A percentile compares a stretch with the other conserved stretches of the same genome.
Conservation (phyloP, 75 land plant species). For the Pinus taeda region DNA sequence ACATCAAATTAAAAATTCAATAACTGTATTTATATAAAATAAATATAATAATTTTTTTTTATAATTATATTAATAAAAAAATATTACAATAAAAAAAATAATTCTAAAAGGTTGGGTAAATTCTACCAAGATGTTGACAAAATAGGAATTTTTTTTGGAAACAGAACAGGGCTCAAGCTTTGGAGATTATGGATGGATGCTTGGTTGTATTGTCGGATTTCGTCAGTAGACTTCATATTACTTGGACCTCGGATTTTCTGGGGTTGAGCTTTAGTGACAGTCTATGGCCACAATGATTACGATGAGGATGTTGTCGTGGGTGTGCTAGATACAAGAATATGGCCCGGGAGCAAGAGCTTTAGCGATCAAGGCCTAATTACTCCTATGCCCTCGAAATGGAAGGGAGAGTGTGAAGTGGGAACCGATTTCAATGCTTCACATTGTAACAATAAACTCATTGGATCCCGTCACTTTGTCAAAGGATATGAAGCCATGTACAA, state of each 20-base stretch:
- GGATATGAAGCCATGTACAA: constrained; percentile 1
- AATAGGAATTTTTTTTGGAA: too few relatives aligned
- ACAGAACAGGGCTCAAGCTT: constrained; percentile 27
- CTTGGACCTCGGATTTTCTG: constrained; percentile 49
- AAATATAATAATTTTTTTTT: too few relatives aligned
- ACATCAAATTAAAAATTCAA: too few relatives aligned
- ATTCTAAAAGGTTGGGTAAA: too few relatives aligned
- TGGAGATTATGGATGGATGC: too few relatives aligned
- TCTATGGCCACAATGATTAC: constrained; percentile 33
- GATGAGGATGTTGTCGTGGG: constrained; percentile 52
- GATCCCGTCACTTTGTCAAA: neutral
- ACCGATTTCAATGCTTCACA: constrained; percentile 30
- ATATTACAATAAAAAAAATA: too few relatives aligned
- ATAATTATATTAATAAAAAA: too few relatives aligned
- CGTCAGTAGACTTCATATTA: constrained; percentile 41
- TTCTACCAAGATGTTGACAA: too few relatives aligned
- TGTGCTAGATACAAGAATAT: constrained; percentile 29
- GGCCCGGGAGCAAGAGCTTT: constrained; percentile 58
- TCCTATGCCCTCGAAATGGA: constrained; percentile 18
- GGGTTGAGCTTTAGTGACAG: constrained; percentile 24
- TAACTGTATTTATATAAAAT: too few relatives aligned
- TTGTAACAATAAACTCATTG: constrained; percentile 55
- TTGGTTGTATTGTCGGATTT: constrained; percentile 1
- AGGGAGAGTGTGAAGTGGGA: constrained; percentile 29
- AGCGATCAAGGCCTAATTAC: constrained; percentile 14